Conservation (phyloP, 108 stramenopile species). For the Pseudonitzschia pungens region DNA sequence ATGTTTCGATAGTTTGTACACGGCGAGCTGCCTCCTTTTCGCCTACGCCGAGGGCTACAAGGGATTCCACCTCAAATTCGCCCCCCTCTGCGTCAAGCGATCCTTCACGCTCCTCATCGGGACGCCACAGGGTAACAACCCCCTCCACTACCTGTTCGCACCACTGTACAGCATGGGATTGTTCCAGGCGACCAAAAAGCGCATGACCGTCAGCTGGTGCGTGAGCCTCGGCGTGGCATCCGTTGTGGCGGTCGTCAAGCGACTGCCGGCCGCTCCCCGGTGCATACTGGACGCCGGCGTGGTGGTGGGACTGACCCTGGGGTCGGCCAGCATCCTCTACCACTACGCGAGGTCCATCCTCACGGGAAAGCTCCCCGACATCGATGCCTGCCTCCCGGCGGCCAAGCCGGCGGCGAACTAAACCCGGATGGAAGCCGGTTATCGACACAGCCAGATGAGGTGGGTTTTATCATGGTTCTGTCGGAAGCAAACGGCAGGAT, state of each 20-base stretch:
- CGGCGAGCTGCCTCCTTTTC: constrained; percentile 68
- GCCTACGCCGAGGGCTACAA: constrained; percentile 97
- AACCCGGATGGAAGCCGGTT: too few species aligned
- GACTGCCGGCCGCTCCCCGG: constrained; percentile 86
- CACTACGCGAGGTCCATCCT: constrained; percentile 67
- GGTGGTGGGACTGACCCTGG: constrained; percentile 89
- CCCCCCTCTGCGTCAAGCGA: constrained; percentile 92
- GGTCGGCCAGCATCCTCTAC: constrained; percentile 71
- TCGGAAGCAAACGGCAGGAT: too few species aligned
- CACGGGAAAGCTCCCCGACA: constrained; percentile 56
- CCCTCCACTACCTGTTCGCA: constrained; percentile 64
- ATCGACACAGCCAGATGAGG: too few species aligned
- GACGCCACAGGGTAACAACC: constrained; percentile 20
- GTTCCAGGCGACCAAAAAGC: constrained; percentile 87
- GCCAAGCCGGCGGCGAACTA: neutral
- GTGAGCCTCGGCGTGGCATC: constrained; percentile 83
- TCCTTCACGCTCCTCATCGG: constrained; percentile 74
- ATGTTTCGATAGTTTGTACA: constrained; percentile 49
- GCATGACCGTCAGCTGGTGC: constrained; percentile 86
- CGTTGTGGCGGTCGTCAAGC: constrained; percentile 89
- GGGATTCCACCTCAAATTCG: constrained; percentile 94
- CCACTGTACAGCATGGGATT: constrained; percentile 94
- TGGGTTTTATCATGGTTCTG: too few species aligned
- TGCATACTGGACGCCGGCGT: constrained; percentile 96
- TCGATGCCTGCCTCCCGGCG: constrained; percentile 59